Percentiles rank a stretch among this genome's conserved stretches.
These are phyloP conservation scores for Talaromyces verruculosus DNA, from an alignment of 2,329 filamentous ascomycete genomes.

Conservation along the genomic window DNA sequence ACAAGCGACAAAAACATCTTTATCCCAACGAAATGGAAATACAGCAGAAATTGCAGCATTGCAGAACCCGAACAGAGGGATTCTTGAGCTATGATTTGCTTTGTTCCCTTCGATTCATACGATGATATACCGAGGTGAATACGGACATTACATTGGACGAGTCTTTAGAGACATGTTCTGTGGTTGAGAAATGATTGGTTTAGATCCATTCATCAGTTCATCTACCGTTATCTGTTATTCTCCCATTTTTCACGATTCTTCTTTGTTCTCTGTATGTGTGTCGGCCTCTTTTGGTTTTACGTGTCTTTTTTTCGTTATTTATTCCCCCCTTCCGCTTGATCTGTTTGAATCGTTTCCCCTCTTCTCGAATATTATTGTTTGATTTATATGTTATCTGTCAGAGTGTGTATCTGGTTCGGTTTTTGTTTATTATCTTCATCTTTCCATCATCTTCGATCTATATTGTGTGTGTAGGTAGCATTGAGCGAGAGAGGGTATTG, in stretches of 20 bases:
- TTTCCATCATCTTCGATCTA: background rate
- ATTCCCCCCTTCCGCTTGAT: background rate
- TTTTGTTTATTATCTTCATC: background rate
- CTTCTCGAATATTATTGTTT: conserved; percentile 1
- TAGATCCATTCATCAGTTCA: background rate
- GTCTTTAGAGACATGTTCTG: background rate
- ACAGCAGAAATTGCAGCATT: background rate
- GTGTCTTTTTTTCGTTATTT: background rate
- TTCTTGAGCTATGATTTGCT: background rate
- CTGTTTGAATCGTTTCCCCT: conserved; percentile 13
- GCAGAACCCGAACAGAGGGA: background rate
- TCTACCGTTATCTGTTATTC: background rate
- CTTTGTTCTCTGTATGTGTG: conserved; percentile 1
- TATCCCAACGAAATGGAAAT: background rate
- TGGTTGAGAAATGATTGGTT: background rate
- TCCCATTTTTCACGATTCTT: conserved; percentile 3
- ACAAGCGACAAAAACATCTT: conserved; percentile 12
- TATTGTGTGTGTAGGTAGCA: conserved; percentile 17
- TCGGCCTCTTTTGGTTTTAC: background rate
- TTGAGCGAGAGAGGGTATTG: background rate
- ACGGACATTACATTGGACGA: background rate
- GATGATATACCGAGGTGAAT: background rate
- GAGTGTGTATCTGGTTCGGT: conserved; percentile 6
- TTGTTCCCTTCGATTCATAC: background rate
- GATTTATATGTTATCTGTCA: conserved; percentile 5